These are phyloP conservation scores for Inosperma sp. DNA, from an alignment of 768 basidiomycete genomes.

Conservation along the genomic window DNA sequence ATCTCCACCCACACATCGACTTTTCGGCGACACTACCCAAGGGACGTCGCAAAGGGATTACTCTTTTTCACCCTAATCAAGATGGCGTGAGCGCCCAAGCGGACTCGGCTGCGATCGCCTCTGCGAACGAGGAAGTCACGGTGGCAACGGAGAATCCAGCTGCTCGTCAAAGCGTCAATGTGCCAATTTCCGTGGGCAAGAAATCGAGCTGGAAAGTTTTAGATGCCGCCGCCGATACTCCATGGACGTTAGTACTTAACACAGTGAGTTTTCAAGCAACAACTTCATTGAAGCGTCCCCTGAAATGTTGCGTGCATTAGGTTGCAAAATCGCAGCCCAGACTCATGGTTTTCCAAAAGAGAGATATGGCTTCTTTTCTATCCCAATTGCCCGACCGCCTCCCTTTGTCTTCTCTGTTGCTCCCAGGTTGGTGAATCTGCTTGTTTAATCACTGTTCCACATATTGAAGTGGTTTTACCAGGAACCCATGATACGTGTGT, in stretches of 20 bases:
- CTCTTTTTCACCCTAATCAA: constrained; percentile 11
- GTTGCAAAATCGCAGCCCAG: constrained; percentile 39
- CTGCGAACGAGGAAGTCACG: no score
- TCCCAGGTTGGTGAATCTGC: constrained; percentile 61
- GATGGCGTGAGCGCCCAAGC: background rate
- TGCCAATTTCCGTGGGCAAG: constrained; percentile 24
- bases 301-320: constrained; percentile 28
- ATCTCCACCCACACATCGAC: constrained; percentile 16
- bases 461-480: no score
- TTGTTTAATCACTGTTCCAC: no score
- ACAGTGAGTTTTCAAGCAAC: constrained; percentile 37
- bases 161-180: background rate
- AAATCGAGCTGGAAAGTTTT: constrained; percentile 45
- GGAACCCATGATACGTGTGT: constrained; percentile 71
- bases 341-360: constrained; percentile 55
- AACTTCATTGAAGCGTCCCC: background rate
- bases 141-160: no score
- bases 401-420: constrained; percentile 65
- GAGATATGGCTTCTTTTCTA: constrained; percentile 53
- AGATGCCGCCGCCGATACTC: constrained; percentile 38
- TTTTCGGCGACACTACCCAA: constrained; percentile 19
- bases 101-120: background rate
- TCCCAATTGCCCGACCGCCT: constrained; percentile 60
- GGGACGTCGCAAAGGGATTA: constrained; percentile 16
- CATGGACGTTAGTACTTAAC: constrained; percentile 55